phyloP scores from a whole-genome alignment of 345 rosid genomes.

The Rhizophora apiculata region DNA sequence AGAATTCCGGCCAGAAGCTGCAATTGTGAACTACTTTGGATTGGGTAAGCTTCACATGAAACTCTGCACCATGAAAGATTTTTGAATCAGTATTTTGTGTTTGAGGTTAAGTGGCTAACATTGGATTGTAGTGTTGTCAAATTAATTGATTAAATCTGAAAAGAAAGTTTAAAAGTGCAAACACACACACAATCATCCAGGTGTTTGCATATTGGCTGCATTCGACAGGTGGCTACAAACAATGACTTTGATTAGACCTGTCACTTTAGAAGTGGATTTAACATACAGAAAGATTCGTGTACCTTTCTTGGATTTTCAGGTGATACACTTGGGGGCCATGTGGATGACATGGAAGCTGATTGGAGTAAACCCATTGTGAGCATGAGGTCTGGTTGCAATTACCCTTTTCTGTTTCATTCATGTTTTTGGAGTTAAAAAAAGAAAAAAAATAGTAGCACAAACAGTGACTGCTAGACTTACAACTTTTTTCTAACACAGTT shows the following conservation, averaged over 20 bases:
- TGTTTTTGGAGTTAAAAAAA: neutral
- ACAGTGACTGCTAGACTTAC: constrained; percentile 1
- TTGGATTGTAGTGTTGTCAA: neutral
- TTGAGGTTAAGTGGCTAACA: neutral
- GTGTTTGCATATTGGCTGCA: neutral
- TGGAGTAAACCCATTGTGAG: constrained; percentile 97
- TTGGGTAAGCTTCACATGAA: constrained; percentile 39
- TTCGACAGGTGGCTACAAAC: neutral
- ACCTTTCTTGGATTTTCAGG: constrained; percentile 38
- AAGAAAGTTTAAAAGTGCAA: neutral
- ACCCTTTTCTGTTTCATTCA: neutral
- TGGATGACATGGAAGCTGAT: constrained; percentile 95
- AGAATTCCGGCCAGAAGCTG: constrained; percentile 85
- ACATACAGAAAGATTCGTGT: neutral
- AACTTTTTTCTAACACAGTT: constrained; percentile 36
- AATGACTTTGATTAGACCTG: neutral
- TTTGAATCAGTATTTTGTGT: neutral
- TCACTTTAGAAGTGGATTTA: neutral
- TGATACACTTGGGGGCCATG: constrained; percentile 93
- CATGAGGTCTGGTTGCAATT: constrained; percentile 56
- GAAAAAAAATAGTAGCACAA: neutral
- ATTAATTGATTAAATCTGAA: neutral
- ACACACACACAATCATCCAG: neutral
- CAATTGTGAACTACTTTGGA: constrained; percentile 86
- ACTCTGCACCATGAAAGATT: neutral